phyloP scores from a whole-genome alignment of 2,329 filamentous ascomycete species.

The Fusarium piperis region DNA sequence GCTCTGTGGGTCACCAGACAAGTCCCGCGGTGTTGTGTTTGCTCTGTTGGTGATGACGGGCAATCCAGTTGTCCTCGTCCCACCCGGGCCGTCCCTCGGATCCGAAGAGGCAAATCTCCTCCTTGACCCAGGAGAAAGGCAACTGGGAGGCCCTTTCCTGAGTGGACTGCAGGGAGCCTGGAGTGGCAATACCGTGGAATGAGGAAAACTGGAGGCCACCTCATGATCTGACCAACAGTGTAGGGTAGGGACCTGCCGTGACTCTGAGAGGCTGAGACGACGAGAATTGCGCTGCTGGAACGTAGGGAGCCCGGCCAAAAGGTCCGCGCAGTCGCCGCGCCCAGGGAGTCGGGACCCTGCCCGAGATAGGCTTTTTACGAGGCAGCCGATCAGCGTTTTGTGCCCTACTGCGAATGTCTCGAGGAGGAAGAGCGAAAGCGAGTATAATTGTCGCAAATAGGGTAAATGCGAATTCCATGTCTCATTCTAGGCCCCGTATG shows the following conservation, averaged over 20 bases:
- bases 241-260: constrained; percentile 1
- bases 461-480: not conserved
- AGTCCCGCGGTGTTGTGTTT: not conserved
- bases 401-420: not conserved
- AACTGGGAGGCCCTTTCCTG: not conserved
- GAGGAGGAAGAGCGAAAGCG: not conserved
- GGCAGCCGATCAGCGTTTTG: not conserved
- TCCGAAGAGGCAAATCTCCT: constrained; percentile 16
- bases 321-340: constrained; percentile 29
- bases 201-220: not conserved
- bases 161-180: constrained; percentile 9
- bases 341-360: constrained; percentile 30
- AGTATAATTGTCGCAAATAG: not conserved
- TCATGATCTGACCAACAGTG: constrained; percentile 24
- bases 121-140: not conserved
- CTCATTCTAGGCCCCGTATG: not conserved
- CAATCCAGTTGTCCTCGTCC: constrained; percentile 8
- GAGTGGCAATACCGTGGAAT: constrained; percentile 18
- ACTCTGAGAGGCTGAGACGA: constrained; percentile 11
- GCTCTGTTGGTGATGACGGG: not conserved
- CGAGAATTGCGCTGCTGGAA: constrained; percentile 8
- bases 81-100: constrained; percentile 31
- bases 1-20: not conserved
- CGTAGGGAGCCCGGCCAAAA: constrained; percentile 1
- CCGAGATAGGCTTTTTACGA: constrained; percentile 18